phyloP scores from a whole-genome alignment of 768 basidiomycete genomes.

The Podaxis carcinomalis region DNA sequence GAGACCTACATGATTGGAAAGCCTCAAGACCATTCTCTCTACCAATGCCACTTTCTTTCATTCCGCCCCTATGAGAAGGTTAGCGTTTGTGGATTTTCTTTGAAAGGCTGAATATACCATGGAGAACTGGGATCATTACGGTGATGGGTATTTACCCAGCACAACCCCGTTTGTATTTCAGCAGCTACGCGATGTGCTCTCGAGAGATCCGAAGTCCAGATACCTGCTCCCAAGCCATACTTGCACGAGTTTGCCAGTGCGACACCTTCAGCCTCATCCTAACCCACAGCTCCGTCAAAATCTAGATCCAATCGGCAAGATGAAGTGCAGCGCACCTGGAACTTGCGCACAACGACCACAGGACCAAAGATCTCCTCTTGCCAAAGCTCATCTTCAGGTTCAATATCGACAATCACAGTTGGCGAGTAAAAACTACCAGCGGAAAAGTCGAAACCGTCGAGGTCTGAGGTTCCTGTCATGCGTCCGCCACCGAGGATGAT shows the following conservation, averaged over 20 bases:
- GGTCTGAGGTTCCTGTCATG: constrained; percentile 54
- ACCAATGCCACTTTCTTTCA: constrained; percentile 88
- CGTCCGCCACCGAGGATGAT: constrained; percentile 62
- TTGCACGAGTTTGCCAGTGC: constrained; percentile 68
- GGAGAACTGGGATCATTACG: constrained; percentile 87
- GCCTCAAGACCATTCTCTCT: constrained; percentile 85
- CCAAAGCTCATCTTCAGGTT: constrained; percentile 62
- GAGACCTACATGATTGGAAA: constrained; percentile 64
- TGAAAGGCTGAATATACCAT: constrained; percentile 45
- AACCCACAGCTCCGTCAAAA: background rate
- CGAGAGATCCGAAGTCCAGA: constrained; percentile 77
- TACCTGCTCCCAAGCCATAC: constrained; percentile 77
- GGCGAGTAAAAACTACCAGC: constrained; percentile 76
- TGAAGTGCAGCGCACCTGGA: constrained; percentile 19
- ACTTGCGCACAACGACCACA: constrained; percentile 62
- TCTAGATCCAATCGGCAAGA: background rate
- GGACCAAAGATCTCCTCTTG: constrained; percentile 85
- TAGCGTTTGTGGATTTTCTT: background rate
- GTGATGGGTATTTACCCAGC: constrained; percentile 90
- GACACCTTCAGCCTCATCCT: constrained; percentile 66
- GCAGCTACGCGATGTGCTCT: constrained; percentile 72
- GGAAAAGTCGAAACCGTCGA: constrained; percentile 73
- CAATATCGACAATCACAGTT: constrained; percentile 63
- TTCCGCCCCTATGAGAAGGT: constrained; percentile 60
- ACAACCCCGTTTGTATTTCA: constrained; percentile 68